Evolutionary conservation across 2,329 filamentous ascomycete species (phyloP).

Genomic region (Diplodia mutila): DNA sequence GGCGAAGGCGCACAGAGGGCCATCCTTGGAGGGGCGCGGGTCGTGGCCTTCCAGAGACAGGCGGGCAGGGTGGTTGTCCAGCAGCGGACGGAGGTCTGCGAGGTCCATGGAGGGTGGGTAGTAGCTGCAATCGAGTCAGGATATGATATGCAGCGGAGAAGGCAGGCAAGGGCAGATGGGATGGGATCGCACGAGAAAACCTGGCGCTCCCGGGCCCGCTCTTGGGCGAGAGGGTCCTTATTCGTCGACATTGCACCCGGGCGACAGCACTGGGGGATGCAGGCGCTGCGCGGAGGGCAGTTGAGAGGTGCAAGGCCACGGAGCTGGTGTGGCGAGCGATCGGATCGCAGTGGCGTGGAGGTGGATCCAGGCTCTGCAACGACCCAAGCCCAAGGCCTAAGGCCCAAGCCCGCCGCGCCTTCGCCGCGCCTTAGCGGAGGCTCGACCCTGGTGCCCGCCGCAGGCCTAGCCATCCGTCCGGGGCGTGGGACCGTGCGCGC

Average conservation of each 20-base stretch:
- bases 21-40: constrained; percentile 35
- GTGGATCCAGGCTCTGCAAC: no score
- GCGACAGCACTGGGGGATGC: not conserved
- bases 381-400: no score
- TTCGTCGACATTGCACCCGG: not conserved
- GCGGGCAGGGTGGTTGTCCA: not conserved
- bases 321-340: no score
- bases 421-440: no score
- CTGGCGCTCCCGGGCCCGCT: not conserved
- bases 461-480: no score
- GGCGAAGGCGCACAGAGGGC: constrained; percentile 42
- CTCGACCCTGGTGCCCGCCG: no score
- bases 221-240: not conserved
- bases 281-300: no score
- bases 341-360: no score
- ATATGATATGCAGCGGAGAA: not conserved
- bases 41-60: constrained; percentile 27
- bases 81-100: not conserved
- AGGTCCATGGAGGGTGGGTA: not conserved
- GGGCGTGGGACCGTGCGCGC: no score
- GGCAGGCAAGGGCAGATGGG: not conserved
- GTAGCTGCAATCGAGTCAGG: not conserved
- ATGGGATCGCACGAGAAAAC: not conserved
- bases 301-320: no score
- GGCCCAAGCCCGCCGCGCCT: no score